These are phyloP conservation scores for Cyberlindnera saturnus DNA, from an alignment of 805 yeast genomes.

Conservation along the genomic window DNA sequence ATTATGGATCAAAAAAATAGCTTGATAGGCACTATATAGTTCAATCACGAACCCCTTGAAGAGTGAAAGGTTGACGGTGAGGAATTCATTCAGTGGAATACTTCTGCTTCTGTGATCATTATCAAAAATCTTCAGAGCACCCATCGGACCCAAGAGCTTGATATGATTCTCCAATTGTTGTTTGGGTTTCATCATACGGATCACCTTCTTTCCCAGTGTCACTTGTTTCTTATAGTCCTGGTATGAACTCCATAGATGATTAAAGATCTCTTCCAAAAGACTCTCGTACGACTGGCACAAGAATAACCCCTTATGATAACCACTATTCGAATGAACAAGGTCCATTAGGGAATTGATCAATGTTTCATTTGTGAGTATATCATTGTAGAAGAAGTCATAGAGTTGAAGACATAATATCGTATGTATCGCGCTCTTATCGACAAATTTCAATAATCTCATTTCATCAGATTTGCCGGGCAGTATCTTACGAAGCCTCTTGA, in stretches of 20 bases:
- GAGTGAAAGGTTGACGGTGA: slow-evolving; percentile 1
- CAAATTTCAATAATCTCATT: slow-evolving; percentile 1
- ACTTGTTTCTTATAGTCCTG: slow-evolving; percentile 1
- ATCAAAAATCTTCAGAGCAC: neutral
- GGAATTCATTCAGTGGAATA: neutral
- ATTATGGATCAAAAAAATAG: slow-evolving; percentile 1
- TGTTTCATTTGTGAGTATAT: neutral
- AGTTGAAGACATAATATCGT: slow-evolving; percentile 4
- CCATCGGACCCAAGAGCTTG: slow-evolving; percentile 1
- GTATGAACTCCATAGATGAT: slow-evolving; percentile 7
- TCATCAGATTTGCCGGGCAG: neutral
- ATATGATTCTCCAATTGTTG: neutral
- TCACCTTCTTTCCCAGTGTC: neutral
- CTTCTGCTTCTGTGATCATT: neutral
- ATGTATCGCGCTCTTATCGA: neutral
- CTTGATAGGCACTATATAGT: slow-evolving; percentile 3
- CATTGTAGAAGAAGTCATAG: slow-evolving; percentile 5
- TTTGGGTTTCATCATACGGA: slow-evolving; percentile 1
- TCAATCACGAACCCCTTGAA: slow-evolving; percentile 3
- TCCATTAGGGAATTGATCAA: slow-evolving; percentile 4
- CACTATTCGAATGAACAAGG: slow-evolving; percentile 4
- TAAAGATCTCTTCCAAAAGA: neutral
- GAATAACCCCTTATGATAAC: slow-evolving; percentile 1
- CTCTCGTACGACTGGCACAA: too few species aligned
- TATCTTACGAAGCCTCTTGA: too few species aligned